These are phyloP conservation scores for Pseudopithomyces maydicus DNA, from an alignment of 2,329 filamentous ascomycete species.

Conservation along the genomic window DNA sequence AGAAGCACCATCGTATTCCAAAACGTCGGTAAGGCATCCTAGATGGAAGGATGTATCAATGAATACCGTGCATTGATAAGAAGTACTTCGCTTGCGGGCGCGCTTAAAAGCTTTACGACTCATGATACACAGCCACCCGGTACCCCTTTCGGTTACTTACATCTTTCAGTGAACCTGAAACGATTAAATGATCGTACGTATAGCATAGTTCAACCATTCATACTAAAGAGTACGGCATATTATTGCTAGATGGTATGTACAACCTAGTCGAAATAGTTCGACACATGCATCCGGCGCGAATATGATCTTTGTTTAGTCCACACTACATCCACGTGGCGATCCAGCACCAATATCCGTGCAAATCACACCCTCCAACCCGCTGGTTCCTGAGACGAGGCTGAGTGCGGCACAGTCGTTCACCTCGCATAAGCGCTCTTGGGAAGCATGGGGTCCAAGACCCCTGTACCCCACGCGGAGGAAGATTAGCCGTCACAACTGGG, in stretches of 20 bases:
- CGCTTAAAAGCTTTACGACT: not conserved
- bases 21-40: not conserved
- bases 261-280: too few species aligned
- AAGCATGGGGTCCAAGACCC: not conserved
- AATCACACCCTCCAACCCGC: not conserved
- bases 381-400: constrained; percentile 5
- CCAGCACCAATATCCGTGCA: not conserved
- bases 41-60: not conserved
- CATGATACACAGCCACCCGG: not conserved
- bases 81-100: not conserved
- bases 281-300: too few species aligned
- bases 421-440: constrained; percentile 6
- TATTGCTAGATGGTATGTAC: too few species aligned
- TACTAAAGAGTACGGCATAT: too few species aligned
- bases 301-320: not conserved
- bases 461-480: too few species aligned
- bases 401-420: constrained; percentile 6
- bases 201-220: too few species aligned
- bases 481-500: too few species aligned
- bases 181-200: too few species aligned
- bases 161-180: too few species aligned
- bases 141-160: not conserved
- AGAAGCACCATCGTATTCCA: not conserved
- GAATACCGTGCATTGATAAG: not conserved
- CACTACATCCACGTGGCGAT: not conserved